phyloP scores from a whole-genome alignment of 116 monocot genomes.

The Dioscorea cayenensis region DNA sequence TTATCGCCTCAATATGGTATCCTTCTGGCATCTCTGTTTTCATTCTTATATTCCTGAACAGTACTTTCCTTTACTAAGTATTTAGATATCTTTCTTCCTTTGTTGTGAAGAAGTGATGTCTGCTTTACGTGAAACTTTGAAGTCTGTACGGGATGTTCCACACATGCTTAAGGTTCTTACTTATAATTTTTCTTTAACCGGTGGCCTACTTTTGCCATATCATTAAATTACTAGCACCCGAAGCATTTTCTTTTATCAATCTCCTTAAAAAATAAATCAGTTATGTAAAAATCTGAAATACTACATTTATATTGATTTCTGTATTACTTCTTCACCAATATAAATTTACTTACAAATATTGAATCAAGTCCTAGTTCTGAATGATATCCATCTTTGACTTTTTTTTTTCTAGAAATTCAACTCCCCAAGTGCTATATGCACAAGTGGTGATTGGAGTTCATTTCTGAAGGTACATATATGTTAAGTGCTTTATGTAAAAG shows the following conservation, averaged over 20 bases:
- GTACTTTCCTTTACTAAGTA: constrained; percentile 7
- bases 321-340: no score
- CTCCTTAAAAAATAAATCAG: no score
- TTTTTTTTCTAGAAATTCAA: constrained; percentile 73
- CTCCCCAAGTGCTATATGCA: constrained; percentile 74
- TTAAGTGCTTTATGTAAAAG: neutral
- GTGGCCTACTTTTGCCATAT: neutral
- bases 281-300: no score
- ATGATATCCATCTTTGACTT: constrained; percentile 1
- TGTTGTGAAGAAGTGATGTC: constrained; percentile 81
- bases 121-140: constrained; percentile 76
- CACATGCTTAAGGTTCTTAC: constrained; percentile 75
- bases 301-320: no score
- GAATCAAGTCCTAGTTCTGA: no score
- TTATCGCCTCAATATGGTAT: constrained; percentile 79
- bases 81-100: constrained; percentile 76
- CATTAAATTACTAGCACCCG: no score
- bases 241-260: neutral
- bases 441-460: constrained; percentile 71
- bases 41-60: neutral
- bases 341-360: no score
- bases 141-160: constrained; percentile 64
- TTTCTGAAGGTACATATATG: constrained; percentile 66
- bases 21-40: constrained; percentile 26
- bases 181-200: neutral